Evolutionary conservation across 1,284 basidiomycete species (phyloP), one percentile per base, ranked within the genome.

Genomic region (Naganishia albida): DNA sequence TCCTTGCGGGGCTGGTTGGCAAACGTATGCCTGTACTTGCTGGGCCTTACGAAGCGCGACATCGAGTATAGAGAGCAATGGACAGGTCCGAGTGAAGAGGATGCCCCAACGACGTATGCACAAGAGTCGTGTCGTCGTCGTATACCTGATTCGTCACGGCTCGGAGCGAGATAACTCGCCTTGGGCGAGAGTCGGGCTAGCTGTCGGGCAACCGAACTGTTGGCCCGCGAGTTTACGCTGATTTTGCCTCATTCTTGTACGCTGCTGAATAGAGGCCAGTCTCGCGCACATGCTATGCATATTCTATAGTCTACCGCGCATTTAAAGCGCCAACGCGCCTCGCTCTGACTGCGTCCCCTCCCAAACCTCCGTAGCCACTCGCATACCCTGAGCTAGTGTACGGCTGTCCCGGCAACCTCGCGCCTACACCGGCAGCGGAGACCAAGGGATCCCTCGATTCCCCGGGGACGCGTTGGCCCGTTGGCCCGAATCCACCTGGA

Each of bases 1-100:
- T 92, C 90, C 74, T 89, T 91, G 83, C 93, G 93, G 28, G 87
- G 84, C 67, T 85, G 80, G 72, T 90, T 88, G 30, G 91, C 93
- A 75, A 89, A 97, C 73, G 95, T 92, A 80, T 98, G 93, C 70
- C 85, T 80, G 74, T 86, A 86, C 73, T 85, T 85, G 66, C 84
- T 85, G 7, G 83, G 79, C 46, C 85, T 81, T 26, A 86, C 83
- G 76, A 86, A 86, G 59, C 84, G 82, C 63, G 84, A 84, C 83
- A 83, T 83, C 56, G 42, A 16, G 43, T 7, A n/a, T 18, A 2
- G 4, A 30, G 16, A 23, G 46, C 16, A 34, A 49, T n/a, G 51
- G 30, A 51, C 12, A 30, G 49, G 49, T 12, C 25, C 46, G n/a
- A 23, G 12, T 20, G 20, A 48, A 12, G 49, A n/a, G n/a, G n/a